Evolutionary conservation across 768 basidiomycete species (phyloP).

Genomic region (Podaxis sp.): DNA sequence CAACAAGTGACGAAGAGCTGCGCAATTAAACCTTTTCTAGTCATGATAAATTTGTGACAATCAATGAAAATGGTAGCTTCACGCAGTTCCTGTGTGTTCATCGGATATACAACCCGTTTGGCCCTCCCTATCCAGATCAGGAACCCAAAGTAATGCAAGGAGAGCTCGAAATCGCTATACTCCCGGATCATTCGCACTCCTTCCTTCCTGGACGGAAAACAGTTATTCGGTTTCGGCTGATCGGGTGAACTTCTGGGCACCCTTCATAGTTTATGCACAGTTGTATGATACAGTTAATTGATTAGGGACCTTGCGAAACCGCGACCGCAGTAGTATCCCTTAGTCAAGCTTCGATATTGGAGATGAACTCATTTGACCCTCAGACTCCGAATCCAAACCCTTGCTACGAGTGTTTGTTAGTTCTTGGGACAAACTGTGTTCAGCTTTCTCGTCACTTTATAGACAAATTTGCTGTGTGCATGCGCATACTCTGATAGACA

Average conservation of each 20-base stretch:
- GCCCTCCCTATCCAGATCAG: constrained; percentile 9
- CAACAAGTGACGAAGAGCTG: background rate
- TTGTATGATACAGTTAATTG: background rate
- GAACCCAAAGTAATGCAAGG: constrained; percentile 37
- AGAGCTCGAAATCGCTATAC: constrained; percentile 52
- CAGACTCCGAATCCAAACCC: background rate
- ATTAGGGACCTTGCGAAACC: background rate
- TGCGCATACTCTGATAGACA: too few species aligned
- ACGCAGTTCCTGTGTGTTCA: constrained; percentile 37
- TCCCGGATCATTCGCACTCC: constrained; percentile 52
- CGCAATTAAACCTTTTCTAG: constrained; percentile 17
- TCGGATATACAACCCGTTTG: constrained; percentile 20
- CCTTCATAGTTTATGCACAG: too few species aligned
- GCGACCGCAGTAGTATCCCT: background rate
- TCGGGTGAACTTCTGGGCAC: constrained; percentile 32
- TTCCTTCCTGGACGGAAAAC: constrained; percentile 54
- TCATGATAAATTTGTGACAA: constrained; percentile 28
- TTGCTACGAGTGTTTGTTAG: too few species aligned
- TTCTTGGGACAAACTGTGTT: too few species aligned
- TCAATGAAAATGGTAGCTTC: constrained; percentile 31
- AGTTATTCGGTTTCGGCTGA: constrained; percentile 49
- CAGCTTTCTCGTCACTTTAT: too few species aligned
- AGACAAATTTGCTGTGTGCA: too few species aligned
- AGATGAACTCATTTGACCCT: background rate
- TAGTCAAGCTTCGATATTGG: background rate